Conservation (phyloP, 2,329 filamentous ascomycete species). For the Venturia nashicola region DNA sequence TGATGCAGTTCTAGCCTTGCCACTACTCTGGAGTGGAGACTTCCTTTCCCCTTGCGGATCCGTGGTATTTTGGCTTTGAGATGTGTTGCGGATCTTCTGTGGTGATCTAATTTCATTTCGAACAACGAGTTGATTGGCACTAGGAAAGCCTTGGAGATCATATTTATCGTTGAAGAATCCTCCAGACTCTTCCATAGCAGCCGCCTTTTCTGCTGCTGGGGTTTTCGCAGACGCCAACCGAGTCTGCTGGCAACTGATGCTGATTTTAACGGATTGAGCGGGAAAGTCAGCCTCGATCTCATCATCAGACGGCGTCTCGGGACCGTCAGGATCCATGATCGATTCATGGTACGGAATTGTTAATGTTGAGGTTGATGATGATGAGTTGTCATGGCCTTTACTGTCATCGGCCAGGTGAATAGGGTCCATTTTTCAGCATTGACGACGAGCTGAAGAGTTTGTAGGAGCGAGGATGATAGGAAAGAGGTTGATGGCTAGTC, state of each 20-base stretch:
- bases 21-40: not conserved
- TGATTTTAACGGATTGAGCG: slow-evolving; percentile 35
- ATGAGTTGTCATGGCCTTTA: not conserved
- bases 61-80: not conserved
- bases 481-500: not conserved
- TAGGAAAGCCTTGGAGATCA: slow-evolving; percentile 12
- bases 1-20: not conserved
- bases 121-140: slow-evolving; percentile 11
- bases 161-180: slow-evolving; percentile 12
- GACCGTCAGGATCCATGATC: not conserved
- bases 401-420: not conserved
- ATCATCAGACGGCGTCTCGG: not conserved
- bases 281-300: not conserved
- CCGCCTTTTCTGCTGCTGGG: slow-evolving; percentile 46
- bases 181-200: slow-evolving; percentile 35
- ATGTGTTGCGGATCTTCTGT: not conserved
- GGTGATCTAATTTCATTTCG: not conserved
- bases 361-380: not conserved
- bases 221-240: slow-evolving; percentile 44
- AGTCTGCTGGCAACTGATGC: slow-evolving; percentile 45
- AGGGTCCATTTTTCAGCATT: not conserved
- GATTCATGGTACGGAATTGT: not conserved
- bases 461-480: not conserved
- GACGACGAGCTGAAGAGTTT: not conserved
- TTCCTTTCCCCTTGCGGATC: not conserved